A percentile compares a stretch with the other conserved stretches of the same genome.
Conservation (phyloP, 2,329 filamentous ascomycete species). For the Fusarium nisikadoi region DNA sequence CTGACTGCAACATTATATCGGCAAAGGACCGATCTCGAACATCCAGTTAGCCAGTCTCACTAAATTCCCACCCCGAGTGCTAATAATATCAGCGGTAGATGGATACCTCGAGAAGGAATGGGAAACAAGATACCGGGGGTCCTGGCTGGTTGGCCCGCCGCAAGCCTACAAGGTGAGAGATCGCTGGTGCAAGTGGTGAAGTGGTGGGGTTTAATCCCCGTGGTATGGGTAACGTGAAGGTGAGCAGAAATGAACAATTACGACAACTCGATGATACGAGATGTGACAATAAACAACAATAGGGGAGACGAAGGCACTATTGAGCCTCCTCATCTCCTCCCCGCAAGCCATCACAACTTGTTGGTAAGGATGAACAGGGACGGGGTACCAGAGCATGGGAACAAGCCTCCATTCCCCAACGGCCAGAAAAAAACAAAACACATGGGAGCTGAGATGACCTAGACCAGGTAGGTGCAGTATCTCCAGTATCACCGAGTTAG, state of each 20-base stretch:
- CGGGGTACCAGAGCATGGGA: background rate
- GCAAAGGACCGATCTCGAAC: conserved; percentile 30
- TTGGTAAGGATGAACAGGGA: background rate
- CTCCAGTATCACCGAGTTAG: conserved; percentile 14
- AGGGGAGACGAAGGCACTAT: conserved; percentile 13
- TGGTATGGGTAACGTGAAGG: conserved; percentile 11
- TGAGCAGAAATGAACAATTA: conserved; percentile 44
- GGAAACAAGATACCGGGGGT: conserved; percentile 21
- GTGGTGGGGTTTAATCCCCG: conserved; percentile 39
- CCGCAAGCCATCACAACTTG: conserved; percentile 9
- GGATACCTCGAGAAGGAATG: background rate
- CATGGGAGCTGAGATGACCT: conserved; percentile 25
- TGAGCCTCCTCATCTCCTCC: conserved; percentile 22
- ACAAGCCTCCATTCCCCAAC: conserved; percentile 34
- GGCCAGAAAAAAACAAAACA: conserved; percentile 18
- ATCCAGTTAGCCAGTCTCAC: background rate
- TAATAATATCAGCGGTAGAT: conserved; percentile 27
- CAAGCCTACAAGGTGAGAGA: conserved; percentile 38
- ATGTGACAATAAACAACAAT: conserved; percentile 27
- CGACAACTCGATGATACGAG: conserved; percentile 30
- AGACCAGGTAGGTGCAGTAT: conserved; percentile 4
- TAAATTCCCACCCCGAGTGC: background rate
- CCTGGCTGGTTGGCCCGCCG: conserved; percentile 42
- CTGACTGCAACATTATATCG: conserved; percentile 8
- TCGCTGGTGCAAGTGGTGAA: conserved; percentile 31